Percentiles rank a stretch among this genome's conserved stretches.
Evolutionary conservation across 2,329 filamentous ascomycete genomes (phyloP).

Genomic region (Alternaria atra): DNA sequence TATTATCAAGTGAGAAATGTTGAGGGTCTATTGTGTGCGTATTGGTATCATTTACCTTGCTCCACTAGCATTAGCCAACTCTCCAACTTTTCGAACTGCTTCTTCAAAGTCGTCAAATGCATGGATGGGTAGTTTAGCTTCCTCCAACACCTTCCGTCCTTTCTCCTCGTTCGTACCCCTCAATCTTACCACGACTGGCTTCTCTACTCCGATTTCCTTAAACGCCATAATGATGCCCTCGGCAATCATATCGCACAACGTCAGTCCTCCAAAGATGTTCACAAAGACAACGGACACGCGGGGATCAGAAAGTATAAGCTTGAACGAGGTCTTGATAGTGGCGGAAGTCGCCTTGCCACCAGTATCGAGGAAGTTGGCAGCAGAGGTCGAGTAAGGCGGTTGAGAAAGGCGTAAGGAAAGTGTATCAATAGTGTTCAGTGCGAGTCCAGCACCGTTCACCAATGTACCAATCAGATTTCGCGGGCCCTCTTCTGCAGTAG

Average conservation of each 20-base stretch:
- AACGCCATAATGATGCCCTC: constrained; percentile 77
- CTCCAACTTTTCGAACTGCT: constrained; percentile 57
- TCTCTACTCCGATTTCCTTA: constrained; percentile 68
- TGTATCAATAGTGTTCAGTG: constrained; percentile 90
- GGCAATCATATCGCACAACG: constrained; percentile 83
- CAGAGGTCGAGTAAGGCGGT: constrained; percentile 18
- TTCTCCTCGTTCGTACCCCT: constrained; percentile 77
- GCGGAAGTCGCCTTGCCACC: constrained; percentile 86
- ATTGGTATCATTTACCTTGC: not conserved
- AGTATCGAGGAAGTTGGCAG: constrained; percentile 87
- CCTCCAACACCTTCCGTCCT: constrained; percentile 73
- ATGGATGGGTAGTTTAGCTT: constrained; percentile 72
- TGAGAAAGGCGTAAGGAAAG: constrained; percentile 70
- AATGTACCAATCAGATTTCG: constrained; percentile 77
- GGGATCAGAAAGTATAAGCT: constrained; percentile 74
- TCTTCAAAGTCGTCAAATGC: constrained; percentile 80
- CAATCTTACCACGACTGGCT: constrained; percentile 78
- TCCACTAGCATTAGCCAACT: constrained; percentile 31
- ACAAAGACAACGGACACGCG: constrained; percentile 77
- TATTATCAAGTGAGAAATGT: not conserved
- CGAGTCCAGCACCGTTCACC: constrained; percentile 88
- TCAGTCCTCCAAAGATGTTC: constrained; percentile 76
- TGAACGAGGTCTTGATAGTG: constrained; percentile 80
- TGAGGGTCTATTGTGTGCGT: not conserved
- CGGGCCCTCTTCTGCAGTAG: constrained; percentile 40